Evolutionary conservation across 148 eudicot species (phyloP).

Genomic region (Pouteria glomerata): DNA sequence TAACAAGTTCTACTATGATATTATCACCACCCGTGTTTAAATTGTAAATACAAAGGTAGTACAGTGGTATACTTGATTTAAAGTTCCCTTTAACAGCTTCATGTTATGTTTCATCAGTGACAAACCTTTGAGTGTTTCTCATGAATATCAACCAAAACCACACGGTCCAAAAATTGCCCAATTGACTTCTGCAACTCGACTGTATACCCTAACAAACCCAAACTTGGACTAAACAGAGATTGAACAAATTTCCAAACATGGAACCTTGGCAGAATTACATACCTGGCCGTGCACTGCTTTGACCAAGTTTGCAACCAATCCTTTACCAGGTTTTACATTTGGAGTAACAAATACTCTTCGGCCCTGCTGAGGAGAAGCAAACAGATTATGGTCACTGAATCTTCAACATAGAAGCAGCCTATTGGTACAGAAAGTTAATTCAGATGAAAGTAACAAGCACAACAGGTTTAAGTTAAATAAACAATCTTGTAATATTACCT

Average conservation of each 20-base stretch:
- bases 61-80: neutral
- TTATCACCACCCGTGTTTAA: too few species aligned
- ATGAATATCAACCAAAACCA: neutral
- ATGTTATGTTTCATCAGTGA: neutral
- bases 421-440: neutral
- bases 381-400: constrained; percentile 8
- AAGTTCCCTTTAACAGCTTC: neutral
- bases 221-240: neutral
- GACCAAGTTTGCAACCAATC: constrained; percentile 57
- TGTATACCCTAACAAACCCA: neutral
- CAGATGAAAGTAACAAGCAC: neutral
- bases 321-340: constrained; percentile 63
- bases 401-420: neutral
- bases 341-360: constrained; percentile 56
- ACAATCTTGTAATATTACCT: constrained; percentile 37
- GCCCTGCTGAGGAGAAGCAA: constrained; percentile 41
- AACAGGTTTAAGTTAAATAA: neutral
- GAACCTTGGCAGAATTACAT: constrained; percentile 13
- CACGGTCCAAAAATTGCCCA: neutral
- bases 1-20: too few species aligned
- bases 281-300: constrained; percentile 86
- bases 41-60: neutral
- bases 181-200: neutral
- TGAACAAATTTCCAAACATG: neutral
- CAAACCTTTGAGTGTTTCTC: neutral